These are phyloP conservation scores for Beta corolliflora DNA, from an alignment of 179 eudicot genomes.

Conservation along the genomic window DNA sequence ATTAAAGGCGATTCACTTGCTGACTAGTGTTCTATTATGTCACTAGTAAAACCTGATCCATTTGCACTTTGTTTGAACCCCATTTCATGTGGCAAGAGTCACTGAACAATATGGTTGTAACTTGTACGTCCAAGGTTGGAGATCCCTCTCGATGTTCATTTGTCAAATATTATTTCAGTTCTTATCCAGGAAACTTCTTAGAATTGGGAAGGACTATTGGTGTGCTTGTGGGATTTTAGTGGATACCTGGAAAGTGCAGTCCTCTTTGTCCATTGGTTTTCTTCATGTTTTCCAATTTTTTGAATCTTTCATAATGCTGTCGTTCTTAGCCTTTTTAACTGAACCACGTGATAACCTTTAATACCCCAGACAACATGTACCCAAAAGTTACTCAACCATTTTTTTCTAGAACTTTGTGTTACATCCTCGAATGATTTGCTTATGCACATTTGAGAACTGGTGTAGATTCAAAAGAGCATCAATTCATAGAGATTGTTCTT, in stretches of 20 bases:
- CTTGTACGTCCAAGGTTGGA: neutral
- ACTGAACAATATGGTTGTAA: neutral
- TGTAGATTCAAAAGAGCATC: neutral
- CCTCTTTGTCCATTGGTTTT: neutral
- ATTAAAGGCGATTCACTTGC: neutral
- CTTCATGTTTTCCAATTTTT: neutral
- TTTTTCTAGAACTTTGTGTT: neutral
- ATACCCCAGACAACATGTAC: neutral
- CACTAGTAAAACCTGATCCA: neutral
- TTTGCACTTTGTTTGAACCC: neutral
- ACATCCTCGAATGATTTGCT: neutral
- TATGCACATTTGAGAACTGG: neutral
- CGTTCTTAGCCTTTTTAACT: neutral
- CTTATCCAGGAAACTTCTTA: neutral
- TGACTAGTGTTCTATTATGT: neutral
- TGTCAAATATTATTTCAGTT: neutral
- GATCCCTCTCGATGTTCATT: neutral
- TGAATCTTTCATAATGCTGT: neutral
- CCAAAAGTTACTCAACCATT: too few relatives aligned
- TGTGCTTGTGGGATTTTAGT: neutral
- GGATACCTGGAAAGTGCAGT: neutral
- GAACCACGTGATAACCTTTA: neutral
- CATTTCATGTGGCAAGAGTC: neutral
- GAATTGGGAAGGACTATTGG: neutral
- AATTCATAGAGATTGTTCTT: neutral